phyloP scores from a whole-genome alignment of 2,329 filamentous ascomycete genomes.

The Aspergillus proliferans region DNA sequence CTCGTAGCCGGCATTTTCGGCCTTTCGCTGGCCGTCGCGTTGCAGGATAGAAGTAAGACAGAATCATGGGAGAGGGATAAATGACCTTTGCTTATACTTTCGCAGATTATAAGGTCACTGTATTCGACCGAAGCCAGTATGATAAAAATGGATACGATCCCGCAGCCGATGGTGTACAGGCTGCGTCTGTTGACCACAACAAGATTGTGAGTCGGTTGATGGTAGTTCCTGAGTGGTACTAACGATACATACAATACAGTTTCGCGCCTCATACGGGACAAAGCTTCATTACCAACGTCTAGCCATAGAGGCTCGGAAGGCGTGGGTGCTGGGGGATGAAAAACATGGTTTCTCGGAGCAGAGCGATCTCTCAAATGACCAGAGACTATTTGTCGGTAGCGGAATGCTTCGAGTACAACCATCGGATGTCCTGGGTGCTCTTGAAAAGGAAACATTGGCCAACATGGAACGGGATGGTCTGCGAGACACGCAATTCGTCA shows the following conservation, averaged over 20 bases:
- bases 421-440: constrained; percentile 3
- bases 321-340: neutral
- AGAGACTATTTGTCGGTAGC: constrained; percentile 9
- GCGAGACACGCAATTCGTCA: constrained; percentile 7
- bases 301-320: neutral
- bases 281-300: neutral
- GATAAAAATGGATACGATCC: neutral
- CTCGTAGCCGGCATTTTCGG: neutral
- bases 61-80: neutral
- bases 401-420: constrained; percentile 15
- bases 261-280: neutral
- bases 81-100: neutral
- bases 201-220: neutral
- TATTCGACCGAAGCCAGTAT: neutral
- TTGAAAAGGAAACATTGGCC: constrained; percentile 12
- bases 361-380: neutral
- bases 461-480: constrained; percentile 12
- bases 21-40: neutral
- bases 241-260: neutral
- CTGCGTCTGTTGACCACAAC: neutral
- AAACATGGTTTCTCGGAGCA: neutral
- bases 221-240: neutral
- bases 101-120: neutral
- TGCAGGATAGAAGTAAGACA: neutral
- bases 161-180: neutral